These are phyloP conservation scores for Bonnemaisonia californica DNA, from an alignment of 31 red algal genomes.

Conservation along the genomic window DNA sequence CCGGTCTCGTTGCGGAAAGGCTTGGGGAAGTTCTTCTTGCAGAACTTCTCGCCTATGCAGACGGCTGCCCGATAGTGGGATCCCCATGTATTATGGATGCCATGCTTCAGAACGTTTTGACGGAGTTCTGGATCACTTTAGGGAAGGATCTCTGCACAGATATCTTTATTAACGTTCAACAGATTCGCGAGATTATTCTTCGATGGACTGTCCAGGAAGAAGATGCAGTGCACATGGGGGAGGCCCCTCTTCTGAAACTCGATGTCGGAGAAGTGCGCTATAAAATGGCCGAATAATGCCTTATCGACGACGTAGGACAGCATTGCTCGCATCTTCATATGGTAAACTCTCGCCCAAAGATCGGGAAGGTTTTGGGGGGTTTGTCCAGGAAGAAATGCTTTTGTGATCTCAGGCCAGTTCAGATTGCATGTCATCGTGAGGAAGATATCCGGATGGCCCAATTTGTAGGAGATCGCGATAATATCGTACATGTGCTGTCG, in stretches of 20 bases:
- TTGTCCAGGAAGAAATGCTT: conserved; percentile 1
- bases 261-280: conserved; percentile 11
- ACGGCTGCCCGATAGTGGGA: too few species aligned
- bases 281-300: neutral
- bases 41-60: too few species aligned
- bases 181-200: neutral
- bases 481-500: conserved; percentile 3
- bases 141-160: too few species aligned
- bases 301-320: neutral
- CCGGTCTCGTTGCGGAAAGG: too few species aligned
- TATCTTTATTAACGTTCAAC: neutral
- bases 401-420: conserved; percentile 30
- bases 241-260: conserved; percentile 50
- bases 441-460: conserved; percentile 48
- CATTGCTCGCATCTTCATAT: conserved; percentile 22
- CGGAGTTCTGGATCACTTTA: too few species aligned
- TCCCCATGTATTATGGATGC: too few species aligned
- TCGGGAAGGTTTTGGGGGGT: conserved; percentile 8
- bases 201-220: conserved; percentile 9
- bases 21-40: too few species aligned
- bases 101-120: too few species aligned
- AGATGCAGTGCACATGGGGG: too few species aligned
- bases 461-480: conserved; percentile 19
- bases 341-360: neutral
- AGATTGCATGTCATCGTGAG: conserved; percentile 37